Base-by-base conservation (phyloP, 1,139 yeast species). In the Hanseniaspora gamundiae region DNA sequence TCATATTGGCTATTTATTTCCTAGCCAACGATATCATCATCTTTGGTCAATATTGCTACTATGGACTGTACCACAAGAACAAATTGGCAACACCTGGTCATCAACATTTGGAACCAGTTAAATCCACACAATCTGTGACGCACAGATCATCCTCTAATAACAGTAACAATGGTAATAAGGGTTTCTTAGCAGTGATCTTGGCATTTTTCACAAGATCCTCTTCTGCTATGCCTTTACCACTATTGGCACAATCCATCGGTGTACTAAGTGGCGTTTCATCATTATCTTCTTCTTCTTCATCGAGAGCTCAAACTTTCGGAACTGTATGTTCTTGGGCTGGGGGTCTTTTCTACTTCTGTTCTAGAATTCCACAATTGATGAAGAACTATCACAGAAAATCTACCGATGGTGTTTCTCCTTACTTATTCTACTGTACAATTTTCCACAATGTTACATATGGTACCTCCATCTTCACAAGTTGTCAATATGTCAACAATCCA, bases 401-500 rank as follows among this genome's bases (percentile, higher is more conserved):
- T 3, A 91, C 94, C 0, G 80, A 79, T 38, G 97, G 96, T 3
- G 68, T 87, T 1, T 81, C 95, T 2, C 81, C 93, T 28, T 64
- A 84, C 46, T 68, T 88, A 30, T 86, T 91, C 58, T 73, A 75
- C 3, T 78, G 93, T 19, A 94, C 95, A 1, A 67, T 88, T 38
- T 50, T 74, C 35, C 95, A 95, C 3, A 91, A 91, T 59, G 52
- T 80, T n/a, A 74, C 86, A 3, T 91, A 88, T 60, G 77, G 94
- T 0, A 52, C 79, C 13, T 83, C 95, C 2, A 80, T 88, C 26
- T 55, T 85, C 40, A 69, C 84, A 48, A 49, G 70, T 50, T 55
- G 73, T 61, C 53, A 45, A 13, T 66, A 58, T 44, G 41, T 65
- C 16, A 54, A 52, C n/a, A 52, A 50, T 9, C 62, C 57, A 2